phyloP scores from a whole-genome alignment of 305 asterid species.

The Fraxinus baroniana region DNA sequence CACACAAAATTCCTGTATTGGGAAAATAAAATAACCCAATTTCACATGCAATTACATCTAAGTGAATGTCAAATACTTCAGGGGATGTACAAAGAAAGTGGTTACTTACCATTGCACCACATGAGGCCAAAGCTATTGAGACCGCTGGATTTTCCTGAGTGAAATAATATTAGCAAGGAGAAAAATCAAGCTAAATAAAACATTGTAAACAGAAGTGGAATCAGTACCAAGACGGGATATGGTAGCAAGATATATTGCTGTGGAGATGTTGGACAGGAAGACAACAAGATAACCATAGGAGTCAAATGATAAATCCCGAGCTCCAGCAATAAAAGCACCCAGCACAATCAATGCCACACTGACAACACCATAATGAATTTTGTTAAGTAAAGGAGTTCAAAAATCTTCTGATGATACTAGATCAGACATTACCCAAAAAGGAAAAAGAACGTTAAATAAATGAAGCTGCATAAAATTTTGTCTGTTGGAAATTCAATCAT shows the following conservation, averaged over 20 bases:
- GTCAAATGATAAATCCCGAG: conserved; percentile 82
- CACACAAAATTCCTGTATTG: conserved; percentile 62
- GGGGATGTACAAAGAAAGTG: conserved; percentile 4
- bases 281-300: conserved; percentile 66
- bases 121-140: conserved; percentile 93
- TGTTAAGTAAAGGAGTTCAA: conserved; percentile 21
- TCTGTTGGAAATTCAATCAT: neutral
- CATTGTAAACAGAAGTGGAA: conserved; percentile 21
- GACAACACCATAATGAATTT: conserved; percentile 36
- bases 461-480: neutral
- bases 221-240: conserved; percentile 76
- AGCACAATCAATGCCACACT: conserved; percentile 71
- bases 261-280: conserved; percentile 68
- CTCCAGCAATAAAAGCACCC: conserved; percentile 87
- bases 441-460: neutral
- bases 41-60: neutral
- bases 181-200: conserved; percentile 27
- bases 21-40: neutral
- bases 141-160: conserved; percentile 81
- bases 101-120: conserved; percentile 84
- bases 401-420: neutral
- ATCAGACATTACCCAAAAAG: neutral
- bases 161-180: conserved; percentile 28
- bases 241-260: conserved; percentile 81
- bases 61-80: conserved; percentile 4